A percentile compares a stretch with the other conserved stretches of the same genome.
Evolutionary conservation across 176 grass and related monocot species (phyloP).

Genomic region (bread wheat (Triticum aestivum)): IWGSC_CS_RefSeq_v2.1 NC_057809.1:137671001-137671500

Average conservation of each 20-base stretch:
- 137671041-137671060: slow-evolving; percentile 84
- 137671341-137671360: neutral
- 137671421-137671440: neutral
- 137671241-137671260: slow-evolving; percentile 32
- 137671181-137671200: slow-evolving; percentile 40
- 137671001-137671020: slow-evolving; percentile 56
- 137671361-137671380: neutral
- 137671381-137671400: slow-evolving; percentile 12
- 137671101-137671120: slow-evolving; percentile 44
- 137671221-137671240: slow-evolving; percentile 30
- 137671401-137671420: slow-evolving; percentile 24
- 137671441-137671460: too few relatives aligned
- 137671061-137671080: slow-evolving; percentile 76
- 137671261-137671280: neutral
- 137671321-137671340: neutral
- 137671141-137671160: slow-evolving; percentile 36
- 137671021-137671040: slow-evolving; percentile 50
- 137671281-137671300: too few relatives aligned
- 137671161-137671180: neutral
- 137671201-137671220: slow-evolving; percentile 28
- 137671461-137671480: neutral
- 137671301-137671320: neutral
- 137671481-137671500: slow-evolving; percentile 21
- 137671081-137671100: slow-evolving; percentile 79
- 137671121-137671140: slow-evolving; percentile 22